These are phyloP conservation scores for Myochromella boudieri DNA, from an alignment of 768 basidiomycete genomes.

Conservation along the genomic window DNA sequence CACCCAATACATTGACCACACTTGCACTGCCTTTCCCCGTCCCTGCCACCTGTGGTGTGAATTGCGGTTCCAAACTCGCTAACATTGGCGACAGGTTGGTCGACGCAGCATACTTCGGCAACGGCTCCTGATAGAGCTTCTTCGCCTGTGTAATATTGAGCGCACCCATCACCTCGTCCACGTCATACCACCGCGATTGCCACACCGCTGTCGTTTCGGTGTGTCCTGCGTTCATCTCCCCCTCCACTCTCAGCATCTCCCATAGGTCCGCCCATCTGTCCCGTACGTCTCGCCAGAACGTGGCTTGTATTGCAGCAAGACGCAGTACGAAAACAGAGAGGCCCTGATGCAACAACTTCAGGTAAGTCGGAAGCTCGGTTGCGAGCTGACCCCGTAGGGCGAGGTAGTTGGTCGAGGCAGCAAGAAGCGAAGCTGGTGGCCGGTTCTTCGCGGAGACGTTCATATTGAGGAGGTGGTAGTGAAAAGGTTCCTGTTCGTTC, in stretches of 20 bases:
- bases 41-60: slow-evolving; percentile 3
- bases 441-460: slow-evolving; percentile 61
- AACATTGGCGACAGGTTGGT: slow-evolving; percentile 4
- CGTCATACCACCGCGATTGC: slow-evolving; percentile 66
- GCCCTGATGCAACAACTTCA: slow-evolving; percentile 59
- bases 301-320: slow-evolving; percentile 55
- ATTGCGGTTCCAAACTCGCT: slow-evolving; percentile 16
- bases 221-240: slow-evolving; percentile 63
- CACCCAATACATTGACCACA: slow-evolving; percentile 21
- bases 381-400: slow-evolving; percentile 73
- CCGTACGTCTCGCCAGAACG: slow-evolving; percentile 59
- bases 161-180: slow-evolving; percentile 46
- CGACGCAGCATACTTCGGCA: slow-evolving; percentile 7
- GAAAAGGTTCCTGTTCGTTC: slow-evolving; percentile 72
- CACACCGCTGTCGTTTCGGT: slow-evolving; percentile 74
- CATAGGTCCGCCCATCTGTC: slow-evolving; percentile 80
- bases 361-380: slow-evolving; percentile 67
- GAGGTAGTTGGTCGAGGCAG: slow-evolving; percentile 75
- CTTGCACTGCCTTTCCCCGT: slow-evolving; percentile 3
- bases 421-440: slow-evolving; percentile 64
- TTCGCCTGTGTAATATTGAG: slow-evolving; percentile 31
- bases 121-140: slow-evolving; percentile 25
- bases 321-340: slow-evolving; percentile 50
- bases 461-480: slow-evolving; percentile 67
- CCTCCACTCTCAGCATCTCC: slow-evolving; percentile 76